Base-by-base conservation (phyloP, 1,284 basidiomycete species). In the Ganoderma leucocontextum region DNA sequence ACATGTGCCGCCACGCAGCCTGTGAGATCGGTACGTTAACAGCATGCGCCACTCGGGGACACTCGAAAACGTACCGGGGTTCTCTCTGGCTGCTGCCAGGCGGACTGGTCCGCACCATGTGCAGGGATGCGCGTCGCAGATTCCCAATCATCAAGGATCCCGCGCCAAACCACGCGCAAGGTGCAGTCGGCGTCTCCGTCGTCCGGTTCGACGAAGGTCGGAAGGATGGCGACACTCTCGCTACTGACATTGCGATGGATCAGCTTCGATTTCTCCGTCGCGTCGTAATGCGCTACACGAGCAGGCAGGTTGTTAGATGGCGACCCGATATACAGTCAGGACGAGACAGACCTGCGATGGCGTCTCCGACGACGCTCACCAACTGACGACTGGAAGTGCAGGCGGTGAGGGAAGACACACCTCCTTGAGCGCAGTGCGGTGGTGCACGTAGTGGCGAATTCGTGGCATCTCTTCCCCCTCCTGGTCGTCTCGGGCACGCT, bases 231-330 rank as follows among this genome's bases (percentile, higher is more conserved):
- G 7, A 42, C 19, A 42, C 12, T 13, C 41, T 42, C 41, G 41
- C 41, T 47, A 41, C 42, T 64, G 42, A 64, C 44, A 41, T 64
- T 55, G 55, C 42, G 29, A 29, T 64, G 63, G 9, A 59, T n/a
- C 0, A 59, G 19, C 25, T 35, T 22, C 36, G 53, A 58, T 17
- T 47, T 29, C n/a, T 47, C 19, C 13, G 42, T 19, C 33, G 55
- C 63, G 13, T n/a, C 63, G 33, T 29, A 17, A 19, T 64, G 55
- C 22, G 53, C 63, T 64, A 22, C 7, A 7, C 17, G 0, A 22
- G 38, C 33, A 3, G 4, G 39, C 22, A 13, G 6, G 39, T n/a
- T n/a, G n/a, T n/a, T n/a, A n/a, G n/a, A n/a, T n/a, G n/a, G n/a
- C n/a, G n/a, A n/a, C n/a, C n/a, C 22, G 10, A 22, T 4, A 22